Base-by-base conservation (phyloP, 2,329 filamentous ascomycete genomes). In the Neopestalotiopsis sp. region DNA sequence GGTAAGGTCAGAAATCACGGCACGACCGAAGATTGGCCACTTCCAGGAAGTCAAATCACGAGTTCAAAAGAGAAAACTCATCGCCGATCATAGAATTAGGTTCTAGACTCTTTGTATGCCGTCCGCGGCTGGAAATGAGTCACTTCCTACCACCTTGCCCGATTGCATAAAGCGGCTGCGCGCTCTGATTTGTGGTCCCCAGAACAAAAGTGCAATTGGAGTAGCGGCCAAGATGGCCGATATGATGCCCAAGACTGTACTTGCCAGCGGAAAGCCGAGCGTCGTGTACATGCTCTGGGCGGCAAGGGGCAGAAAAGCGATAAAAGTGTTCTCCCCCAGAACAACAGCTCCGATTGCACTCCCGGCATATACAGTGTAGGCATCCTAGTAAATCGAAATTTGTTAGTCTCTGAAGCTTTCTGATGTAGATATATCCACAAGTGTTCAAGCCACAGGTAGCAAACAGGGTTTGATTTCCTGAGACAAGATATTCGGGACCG, bases 241-340 rank as follows among this genome's bases (percentile, higher is more conserved):
- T 1, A 85, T 62, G 45, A 85, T 83, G 0, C 77, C 85, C 28
- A 87, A 71, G 30, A 87, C 68, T 20, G 78, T 82, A 70, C 84
- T 85, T 32, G 84, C 85, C 84, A 83, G 86, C 1, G 82, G 77
- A 61, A 85, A 85, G 0, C 84, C 84, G 10, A 87, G 72, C 38
- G 78, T 79, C 1, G 77, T 77, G 71, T 87, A 87, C 82, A 87
- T 83, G 57, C 75, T 79, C 69, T 81, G 77, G 20, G 83, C 59
- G 6, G 66, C 58, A 12, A 67, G 58, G 1, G 66, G 66, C 2
- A 67, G 28, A 3, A 67, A 81, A 0, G 83, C 83, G 28, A 88
- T 82, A 57, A 85, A 80, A 4, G 82, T 71, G 67, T 87, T 87
- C 74, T 87, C 86, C 4, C 83, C 79, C 56, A 85, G 80, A 0